Base-by-base conservation (phyloP, 257 asterid genomes). In the Craterostigma plantagineum region DNA sequence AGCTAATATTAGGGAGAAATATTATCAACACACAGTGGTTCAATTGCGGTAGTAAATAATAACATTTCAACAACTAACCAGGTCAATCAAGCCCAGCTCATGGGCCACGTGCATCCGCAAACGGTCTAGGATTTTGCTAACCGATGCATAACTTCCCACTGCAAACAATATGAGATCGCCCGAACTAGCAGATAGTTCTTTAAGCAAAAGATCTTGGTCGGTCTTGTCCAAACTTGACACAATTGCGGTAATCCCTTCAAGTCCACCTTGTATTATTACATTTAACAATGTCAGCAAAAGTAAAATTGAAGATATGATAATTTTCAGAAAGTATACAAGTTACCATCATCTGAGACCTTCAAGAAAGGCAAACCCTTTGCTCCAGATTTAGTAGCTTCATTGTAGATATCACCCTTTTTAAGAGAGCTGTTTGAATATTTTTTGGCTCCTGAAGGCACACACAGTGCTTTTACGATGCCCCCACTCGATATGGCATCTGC, bases 151-250 rank as follows among this genome's bases (percentile, higher is more conserved):
- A 57, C 61, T 80, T 30, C 99, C 99, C 53, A 90, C 83, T 3
- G 99, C 95, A 77, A 90, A 90, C 67, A 90, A 71, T 57, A 90
- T 67, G 37, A 90, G 79, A 69, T 79, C 99, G 52, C 87, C 94
- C 18, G 92, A 65, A 43, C 52, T 62, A 27, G 91, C 93, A 33
- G 77, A 69, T n/a, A 79, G 57, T 38, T 42, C 68, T 51, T 65
- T 55, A 52, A 79, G 72, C 41, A 90, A 71, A 45, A 48, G 59
- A 51, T 66, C 72, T 58, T 56, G 75, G 54, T 67, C 69, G 14
- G 60, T 7, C 3, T 51, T 30, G 56, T 64, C 79, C 70, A 90
- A 64, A 67, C 92, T 68, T 16, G 91, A 79, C 36, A 66, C 79
- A 42, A 90, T 68, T 1, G 77, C 76, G 37, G 91, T 65, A 70